Evolutionary conservation across 2,329 filamentous ascomycete species (phyloP).

Genomic region (Aspergillus aculeatus): DNA sequence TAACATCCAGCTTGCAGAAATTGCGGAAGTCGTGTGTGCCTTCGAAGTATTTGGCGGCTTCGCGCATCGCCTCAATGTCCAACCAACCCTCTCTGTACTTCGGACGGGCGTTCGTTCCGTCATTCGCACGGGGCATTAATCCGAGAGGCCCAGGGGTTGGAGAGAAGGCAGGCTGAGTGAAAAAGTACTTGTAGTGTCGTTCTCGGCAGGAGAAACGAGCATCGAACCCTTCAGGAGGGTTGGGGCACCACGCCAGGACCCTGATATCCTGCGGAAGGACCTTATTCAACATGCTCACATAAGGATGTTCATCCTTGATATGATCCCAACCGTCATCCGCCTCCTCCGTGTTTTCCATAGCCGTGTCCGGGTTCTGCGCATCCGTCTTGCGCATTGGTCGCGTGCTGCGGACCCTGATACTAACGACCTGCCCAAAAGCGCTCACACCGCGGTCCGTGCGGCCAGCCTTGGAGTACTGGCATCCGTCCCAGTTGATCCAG

Average conservation of each 20-base stretch:
- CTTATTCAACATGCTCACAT: conserved; percentile 79
- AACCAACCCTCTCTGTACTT: conserved; percentile 69
- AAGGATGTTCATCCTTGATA: conserved; percentile 77
- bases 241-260: conserved; percentile 88
- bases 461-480: conserved; percentile 92
- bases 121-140: conserved; percentile 37
- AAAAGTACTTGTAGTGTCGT: conserved; percentile 93
- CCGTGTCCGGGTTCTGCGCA: conserved; percentile 12
- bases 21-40: conserved; percentile 94
- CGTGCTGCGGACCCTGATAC: conserved; percentile 76
- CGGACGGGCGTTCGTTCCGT: conserved; percentile 21
- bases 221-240: conserved; percentile 75
- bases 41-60: conserved; percentile 75
- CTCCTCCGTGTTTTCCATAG: conserved; percentile 17
- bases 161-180: conserved; percentile 85
- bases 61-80: conserved; percentile 81
- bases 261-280: conserved; percentile 87
- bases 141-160: conserved; percentile 61
- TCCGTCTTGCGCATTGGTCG: conserved; percentile 51
- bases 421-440: conserved; percentile 94
- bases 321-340: conserved; percentile 57
- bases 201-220: conserved; percentile 92
- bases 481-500: conserved; percentile 73
- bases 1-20: conserved; percentile 89
- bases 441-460: conserved; percentile 91